These are phyloP conservation scores for Bisporella sp. DNA, from an alignment of 2,329 filamentous ascomycete genomes.

Conservation along the genomic window DNA sequence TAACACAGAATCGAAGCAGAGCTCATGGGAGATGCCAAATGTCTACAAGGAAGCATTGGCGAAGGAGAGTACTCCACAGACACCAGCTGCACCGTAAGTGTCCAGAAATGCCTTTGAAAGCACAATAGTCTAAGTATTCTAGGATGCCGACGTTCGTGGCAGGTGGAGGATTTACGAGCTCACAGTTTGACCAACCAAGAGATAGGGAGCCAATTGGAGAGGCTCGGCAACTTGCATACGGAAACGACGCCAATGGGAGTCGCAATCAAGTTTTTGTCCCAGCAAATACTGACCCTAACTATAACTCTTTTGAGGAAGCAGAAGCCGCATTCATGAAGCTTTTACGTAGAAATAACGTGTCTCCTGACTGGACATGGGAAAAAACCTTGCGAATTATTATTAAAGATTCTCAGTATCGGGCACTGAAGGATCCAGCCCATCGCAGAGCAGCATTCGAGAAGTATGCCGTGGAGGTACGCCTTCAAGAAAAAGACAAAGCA, in stretches of 20 bases:
- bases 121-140: constrained; percentile 9
- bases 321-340: constrained; percentile 91
- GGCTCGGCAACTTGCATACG: constrained; percentile 50
- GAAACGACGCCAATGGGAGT: constrained; percentile 40
- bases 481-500: constrained; percentile 89
- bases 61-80: constrained; percentile 38
- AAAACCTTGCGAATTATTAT: constrained; percentile 80
- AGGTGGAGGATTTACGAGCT: constrained; percentile 30
- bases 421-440: constrained; percentile 87
- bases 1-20: constrained; percentile 85
- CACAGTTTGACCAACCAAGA: constrained; percentile 26
- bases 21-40: constrained; percentile 91
- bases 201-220: constrained; percentile 40
- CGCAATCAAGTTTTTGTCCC: constrained; percentile 54
- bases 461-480: constrained; percentile 82
- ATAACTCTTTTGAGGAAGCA: constrained; percentile 74
- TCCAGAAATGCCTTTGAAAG: background rate
- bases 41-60: constrained; percentile 70
- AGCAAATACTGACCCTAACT: constrained; percentile 67
- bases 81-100: constrained; percentile 39
- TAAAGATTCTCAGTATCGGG: constrained; percentile 86
- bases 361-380: constrained; percentile 90
- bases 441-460: constrained; percentile 90
- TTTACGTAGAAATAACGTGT: constrained; percentile 75
- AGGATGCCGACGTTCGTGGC: constrained; percentile 34